Percentiles rank a stretch among this genome's conserved stretches.
Conservation (phyloP, 345 rosid species). For the Lenwebbia sp. region DNA sequence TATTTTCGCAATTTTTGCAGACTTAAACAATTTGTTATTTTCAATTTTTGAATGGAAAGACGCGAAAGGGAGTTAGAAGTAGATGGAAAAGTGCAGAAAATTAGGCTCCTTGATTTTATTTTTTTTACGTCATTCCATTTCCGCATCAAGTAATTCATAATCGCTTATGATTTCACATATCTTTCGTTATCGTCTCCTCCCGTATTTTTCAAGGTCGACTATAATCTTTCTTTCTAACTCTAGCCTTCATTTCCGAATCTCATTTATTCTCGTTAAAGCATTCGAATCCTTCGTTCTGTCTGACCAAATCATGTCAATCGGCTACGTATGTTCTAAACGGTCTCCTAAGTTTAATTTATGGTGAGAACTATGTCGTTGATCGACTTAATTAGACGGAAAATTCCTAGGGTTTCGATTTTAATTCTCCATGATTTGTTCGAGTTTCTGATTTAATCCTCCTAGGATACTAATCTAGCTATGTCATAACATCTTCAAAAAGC, state of each 20-base stretch:
- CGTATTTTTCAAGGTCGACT: background rate
- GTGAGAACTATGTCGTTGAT: background rate
- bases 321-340: background rate
- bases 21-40: background rate
- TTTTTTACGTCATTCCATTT: background rate
- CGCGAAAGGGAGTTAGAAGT: background rate
- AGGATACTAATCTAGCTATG: background rate
- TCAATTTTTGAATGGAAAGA: background rate
- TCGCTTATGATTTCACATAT: background rate
- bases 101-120: background rate
- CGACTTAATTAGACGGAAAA: background rate
- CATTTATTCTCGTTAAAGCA: background rate
- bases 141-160: background rate
- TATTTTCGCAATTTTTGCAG: background rate
- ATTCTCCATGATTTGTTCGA: background rate
- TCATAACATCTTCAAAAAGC: background rate
- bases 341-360: background rate
- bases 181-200: background rate
- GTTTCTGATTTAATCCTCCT: background rate
- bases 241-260: background rate
- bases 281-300: background rate
- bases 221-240: background rate
- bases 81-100: background rate
- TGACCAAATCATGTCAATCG: background rate
- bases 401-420: background rate